phyloP scores from a whole-genome alignment of 2,329 filamentous ascomycete genomes.

The Hypoxylon sp. region DNA sequence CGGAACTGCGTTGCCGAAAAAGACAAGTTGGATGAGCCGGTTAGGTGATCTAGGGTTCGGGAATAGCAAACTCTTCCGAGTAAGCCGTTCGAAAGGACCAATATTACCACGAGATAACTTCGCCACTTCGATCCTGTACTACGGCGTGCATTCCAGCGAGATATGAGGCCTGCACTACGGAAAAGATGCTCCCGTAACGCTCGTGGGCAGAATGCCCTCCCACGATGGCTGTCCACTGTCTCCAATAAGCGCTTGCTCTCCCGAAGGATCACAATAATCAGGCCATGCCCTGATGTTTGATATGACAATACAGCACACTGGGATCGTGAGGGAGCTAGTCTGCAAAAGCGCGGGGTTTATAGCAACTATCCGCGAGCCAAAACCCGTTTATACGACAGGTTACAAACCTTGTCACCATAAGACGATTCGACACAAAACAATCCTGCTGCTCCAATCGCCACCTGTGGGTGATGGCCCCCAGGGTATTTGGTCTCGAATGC shows the following conservation, averaged over 20 bases:
- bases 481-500: conserved; percentile 12
- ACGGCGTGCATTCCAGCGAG: conserved; percentile 12
- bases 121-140: conserved; percentile 21
- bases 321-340: conserved; percentile 16
- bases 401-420: conserved; percentile 1
- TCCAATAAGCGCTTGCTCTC: conserved; percentile 27
- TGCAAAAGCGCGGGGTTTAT: conserved; percentile 3
- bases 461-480: conserved; percentile 13
- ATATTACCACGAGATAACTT: conserved; percentile 15
- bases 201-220: conserved; percentile 11
- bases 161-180: conserved; percentile 6
- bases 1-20: conserved; percentile 32
- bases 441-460: conserved; percentile 8
- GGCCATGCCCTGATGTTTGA: conserved; percentile 20
- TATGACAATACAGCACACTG: conserved; percentile 12
- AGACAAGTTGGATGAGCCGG: conserved; percentile 6
- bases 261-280: conserved; percentile 33
- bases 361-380: conserved; percentile 38
- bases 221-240: conserved; percentile 3
- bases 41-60: conserved; percentile 27
- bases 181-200: conserved; percentile 2
- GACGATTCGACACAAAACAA: conserved; percentile 24
- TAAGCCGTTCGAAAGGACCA: conserved; percentile 3
- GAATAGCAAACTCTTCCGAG: conserved; percentile 19
- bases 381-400: conserved; percentile 6